phyloP scores from a whole-genome alignment of 1,284 basidiomycete genomes.

The Anthracocystis panici-leucophaei region DNA sequence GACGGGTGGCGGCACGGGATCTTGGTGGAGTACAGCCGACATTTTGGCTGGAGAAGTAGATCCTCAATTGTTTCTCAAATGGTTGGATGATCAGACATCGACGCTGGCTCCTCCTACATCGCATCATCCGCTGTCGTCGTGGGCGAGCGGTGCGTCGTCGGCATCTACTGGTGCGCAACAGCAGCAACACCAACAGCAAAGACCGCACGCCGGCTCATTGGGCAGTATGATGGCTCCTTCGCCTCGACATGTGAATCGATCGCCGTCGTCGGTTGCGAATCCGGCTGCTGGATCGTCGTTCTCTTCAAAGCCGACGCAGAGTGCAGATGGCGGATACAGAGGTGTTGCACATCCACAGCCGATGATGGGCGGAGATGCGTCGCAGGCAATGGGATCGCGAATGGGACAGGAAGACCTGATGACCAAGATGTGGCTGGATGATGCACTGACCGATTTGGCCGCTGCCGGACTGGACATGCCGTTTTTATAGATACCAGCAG shows the following conservation, averaged over 20 bases:
- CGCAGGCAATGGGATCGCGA: not conserved
- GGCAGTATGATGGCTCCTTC: slow-evolving; percentile 14
- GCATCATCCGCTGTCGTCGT: slow-evolving; percentile 43
- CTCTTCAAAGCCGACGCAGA: slow-evolving; percentile 1
- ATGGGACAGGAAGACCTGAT: slow-evolving; percentile 38
- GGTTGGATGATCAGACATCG: slow-evolving; percentile 52
- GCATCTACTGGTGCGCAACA: slow-evolving; percentile 2
- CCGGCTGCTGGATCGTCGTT: slow-evolving; percentile 19
- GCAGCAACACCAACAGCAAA: slow-evolving; percentile 6
- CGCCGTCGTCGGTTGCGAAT: slow-evolving; percentile 17
- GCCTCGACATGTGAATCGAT: slow-evolving; percentile 7
- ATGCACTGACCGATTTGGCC: slow-evolving; percentile 46
- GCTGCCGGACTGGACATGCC: slow-evolving; percentile 51
- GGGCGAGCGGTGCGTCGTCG: slow-evolving; percentile 24
- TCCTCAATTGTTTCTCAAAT: slow-evolving; percentile 47
- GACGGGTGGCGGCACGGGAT: slow-evolving; percentile 26
- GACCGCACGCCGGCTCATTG: slow-evolving; percentile 15
- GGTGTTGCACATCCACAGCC: slow-evolving; percentile 4
- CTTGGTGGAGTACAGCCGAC: slow-evolving; percentile 53
- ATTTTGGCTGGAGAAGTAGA: slow-evolving; percentile 50
- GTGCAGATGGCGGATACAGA: not conserved
- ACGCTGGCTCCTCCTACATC: slow-evolving; percentile 40
- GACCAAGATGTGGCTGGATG: slow-evolving; percentile 52
- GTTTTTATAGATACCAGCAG: slow-evolving; percentile 23
- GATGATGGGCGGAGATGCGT: slow-evolving; percentile 5